Base-by-base conservation (phyloP, 768 basidiomycete species). In the Suillus variegatus region DNA sequence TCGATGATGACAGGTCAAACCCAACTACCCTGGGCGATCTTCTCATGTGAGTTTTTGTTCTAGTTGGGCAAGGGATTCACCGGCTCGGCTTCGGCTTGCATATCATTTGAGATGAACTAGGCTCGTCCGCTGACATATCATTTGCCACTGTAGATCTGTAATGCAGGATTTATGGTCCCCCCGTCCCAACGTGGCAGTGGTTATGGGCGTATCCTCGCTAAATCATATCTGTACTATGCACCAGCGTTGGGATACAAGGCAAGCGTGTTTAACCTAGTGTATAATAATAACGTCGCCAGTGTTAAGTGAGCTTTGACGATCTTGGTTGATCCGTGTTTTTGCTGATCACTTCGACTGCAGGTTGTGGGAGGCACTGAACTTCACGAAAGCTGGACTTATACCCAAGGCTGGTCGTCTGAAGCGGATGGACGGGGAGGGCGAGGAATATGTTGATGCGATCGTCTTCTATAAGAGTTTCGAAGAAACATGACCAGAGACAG, bases 221-320 rank as follows among this genome's bases (percentile, higher is more conserved):
- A 82, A 66, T 92, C 92, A 3, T 97, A 87, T 77, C 78, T 96
- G 22, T 79, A 91, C 74, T 94, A 93, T 71, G 96, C 86, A 2
- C 96, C 94, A 0, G 80, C 78, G 44, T 79, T 95, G 28, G 94
- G 92, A 41, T 91, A 91, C 77, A 80, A 85, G 69, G 89, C 85
- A 5, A 92, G 89, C 72, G 87, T 97, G 32, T 97, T 97, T 82
- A 97, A 97, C 75, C 84, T 97, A 51, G 94, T 97, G 44, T 97
- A 92, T 75, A 86, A 88, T 32, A 93, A 90, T 74, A 97, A 97
- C 78, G 71, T 78, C 52, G 93, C 94, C 20, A 91, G 90, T 52
- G 74, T 90, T 66, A 85, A 81, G 91, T 89, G 66, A 70, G 82
- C 75, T 10, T n/a, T 41, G 25, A 9, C 28, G 16, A 10, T 61